phyloP scores from a whole-genome alignment of 2,329 filamentous ascomycete species.

The Colletotrichum cuscutae region DNA sequence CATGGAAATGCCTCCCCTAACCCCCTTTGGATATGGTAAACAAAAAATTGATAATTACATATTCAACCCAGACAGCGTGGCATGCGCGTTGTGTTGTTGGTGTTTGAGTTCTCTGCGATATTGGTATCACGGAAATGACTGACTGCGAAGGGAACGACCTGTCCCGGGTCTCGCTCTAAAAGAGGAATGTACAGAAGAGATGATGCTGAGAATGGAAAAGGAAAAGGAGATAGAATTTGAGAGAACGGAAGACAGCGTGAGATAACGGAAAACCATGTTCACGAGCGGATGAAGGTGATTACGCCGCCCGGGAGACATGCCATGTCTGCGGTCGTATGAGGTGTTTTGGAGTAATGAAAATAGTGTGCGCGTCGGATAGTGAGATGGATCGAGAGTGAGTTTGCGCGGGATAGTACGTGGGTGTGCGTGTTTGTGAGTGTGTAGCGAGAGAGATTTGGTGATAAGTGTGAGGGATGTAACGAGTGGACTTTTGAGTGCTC shows the following conservation, averaged over 20 bases:
- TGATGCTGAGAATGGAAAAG: constrained; percentile 7
- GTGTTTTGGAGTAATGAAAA: constrained; percentile 5
- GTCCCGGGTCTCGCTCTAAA: constrained; percentile 36
- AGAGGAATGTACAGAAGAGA: constrained; percentile 36
- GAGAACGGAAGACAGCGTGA: not conserved
- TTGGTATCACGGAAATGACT: constrained; percentile 37
- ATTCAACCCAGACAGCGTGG: constrained; percentile 23
- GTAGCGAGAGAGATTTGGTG: constrained; percentile 18
- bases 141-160: constrained; percentile 37
- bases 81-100: constrained; percentile 1
- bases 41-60: constrained; percentile 34
- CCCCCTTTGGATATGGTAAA: not conserved
- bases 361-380: constrained; percentile 11
- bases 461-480: constrained; percentile 24
- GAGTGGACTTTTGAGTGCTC: constrained; percentile 35
- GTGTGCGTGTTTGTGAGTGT: not conserved
- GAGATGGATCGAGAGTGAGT: not conserved
- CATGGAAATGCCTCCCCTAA: constrained; percentile 8
- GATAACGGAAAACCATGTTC: constrained; percentile 29
- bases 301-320: constrained; percentile 20
- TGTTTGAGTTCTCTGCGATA: constrained; percentile 31
- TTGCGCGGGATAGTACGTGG: not conserved
- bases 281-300: constrained; percentile 33
- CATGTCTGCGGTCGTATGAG: constrained; percentile 24
- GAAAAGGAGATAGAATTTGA: not conserved